These are phyloP conservation scores for Colletotrichum chrysophilum DNA, from an alignment of 2,329 filamentous ascomycete species.

Conservation along the genomic window DNA sequence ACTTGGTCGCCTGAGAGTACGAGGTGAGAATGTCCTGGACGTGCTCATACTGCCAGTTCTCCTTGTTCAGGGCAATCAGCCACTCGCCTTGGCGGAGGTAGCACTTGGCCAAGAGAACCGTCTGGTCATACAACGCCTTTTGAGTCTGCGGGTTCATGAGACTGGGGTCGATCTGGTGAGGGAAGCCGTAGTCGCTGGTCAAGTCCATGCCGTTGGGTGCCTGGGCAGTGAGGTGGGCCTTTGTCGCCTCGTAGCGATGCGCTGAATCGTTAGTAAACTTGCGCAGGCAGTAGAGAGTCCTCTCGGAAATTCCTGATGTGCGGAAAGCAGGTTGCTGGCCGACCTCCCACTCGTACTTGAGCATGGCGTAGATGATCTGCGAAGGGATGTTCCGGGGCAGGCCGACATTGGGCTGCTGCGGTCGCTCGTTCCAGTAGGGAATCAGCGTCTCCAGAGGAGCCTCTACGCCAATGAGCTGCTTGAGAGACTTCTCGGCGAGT, in stretches of 20 bases:
- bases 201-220: slow-evolving; percentile 50
- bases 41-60: slow-evolving; percentile 86
- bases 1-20: slow-evolving; percentile 89
- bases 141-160: slow-evolving; percentile 55
- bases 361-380: slow-evolving; percentile 92
- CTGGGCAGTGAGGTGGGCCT: slow-evolving; percentile 54
- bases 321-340: slow-evolving; percentile 64
- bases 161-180: slow-evolving; percentile 48
- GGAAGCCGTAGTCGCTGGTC: slow-evolving; percentile 54
- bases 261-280: slow-evolving; percentile 67
- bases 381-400: slow-evolving; percentile 61
- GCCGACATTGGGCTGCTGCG: slow-evolving; percentile 32
- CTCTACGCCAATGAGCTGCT: slow-evolving; percentile 82
- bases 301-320: slow-evolving; percentile 52
- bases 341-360: slow-evolving; percentile 96
- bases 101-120: slow-evolving; percentile 86
- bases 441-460: slow-evolving; percentile 65
- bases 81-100: slow-evolving; percentile 97
- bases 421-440: slow-evolving; percentile 60
- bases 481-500: slow-evolving; percentile 92
- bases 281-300: slow-evolving; percentile 63
- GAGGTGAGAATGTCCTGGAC: slow-evolving; percentile 90
- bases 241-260: slow-evolving; percentile 57
- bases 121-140: slow-evolving; percentile 63
- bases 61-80: slow-evolving; percentile 84